A percentile compares a stretch with the other conserved stretches of the same genome.
Conservation (phyloP, 441 rosid species). For the Manihot esculenta region DNA sequence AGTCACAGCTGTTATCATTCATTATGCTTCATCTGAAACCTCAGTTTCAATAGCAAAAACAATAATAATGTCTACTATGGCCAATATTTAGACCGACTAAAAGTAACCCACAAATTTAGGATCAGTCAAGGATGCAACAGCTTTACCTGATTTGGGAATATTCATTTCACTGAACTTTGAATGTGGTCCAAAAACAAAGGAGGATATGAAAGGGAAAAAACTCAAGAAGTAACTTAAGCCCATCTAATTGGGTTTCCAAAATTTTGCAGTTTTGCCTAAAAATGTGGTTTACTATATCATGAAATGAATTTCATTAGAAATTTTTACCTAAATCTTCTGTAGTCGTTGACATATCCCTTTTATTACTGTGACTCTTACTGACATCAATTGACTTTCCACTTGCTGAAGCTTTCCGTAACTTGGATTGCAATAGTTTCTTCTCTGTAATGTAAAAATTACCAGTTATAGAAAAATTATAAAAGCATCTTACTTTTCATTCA, state of each 20-base stretch:
- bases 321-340: slow-evolving; percentile 82
- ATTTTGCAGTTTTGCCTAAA: not conserved
- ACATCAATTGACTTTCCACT: slow-evolving; percentile 50
- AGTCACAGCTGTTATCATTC: not conserved
- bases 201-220: not conserved
- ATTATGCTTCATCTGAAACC: not conserved
- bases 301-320: not conserved
- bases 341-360: slow-evolving; percentile 70
- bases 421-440: slow-evolving; percentile 88
- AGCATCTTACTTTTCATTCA: not conserved
- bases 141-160: not conserved
- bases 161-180: not conserved
- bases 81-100: not conserved
- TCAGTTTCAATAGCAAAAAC: not conserved
- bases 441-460: slow-evolving; percentile 49
- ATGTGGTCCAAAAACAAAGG: not conserved
- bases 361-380: slow-evolving; percentile 36
- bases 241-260: not conserved
- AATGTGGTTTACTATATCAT: not conserved
- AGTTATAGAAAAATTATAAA: not conserved
- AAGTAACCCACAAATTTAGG: not conserved
- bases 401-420: slow-evolving; percentile 69
- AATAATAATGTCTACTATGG: not conserved
- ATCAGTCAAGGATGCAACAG: not conserved
- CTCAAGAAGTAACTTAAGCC: not conserved